Conservation (phyloP, 208 protist genomes). For the Trypanosoma vivax region DNA sequence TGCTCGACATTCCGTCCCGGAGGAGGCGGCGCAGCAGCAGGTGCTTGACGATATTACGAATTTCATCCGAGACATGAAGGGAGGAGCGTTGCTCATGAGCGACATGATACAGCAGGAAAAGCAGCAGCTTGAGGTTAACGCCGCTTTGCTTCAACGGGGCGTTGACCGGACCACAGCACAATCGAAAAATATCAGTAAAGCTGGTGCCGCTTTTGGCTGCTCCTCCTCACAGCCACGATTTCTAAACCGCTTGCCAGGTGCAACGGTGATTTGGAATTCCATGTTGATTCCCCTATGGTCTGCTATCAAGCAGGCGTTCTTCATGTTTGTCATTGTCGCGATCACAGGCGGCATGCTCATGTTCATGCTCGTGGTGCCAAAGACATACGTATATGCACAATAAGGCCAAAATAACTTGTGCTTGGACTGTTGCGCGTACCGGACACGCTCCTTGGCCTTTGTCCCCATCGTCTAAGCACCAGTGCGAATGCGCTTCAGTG, state of each 20-base stretch:
- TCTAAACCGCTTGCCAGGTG: constrained; percentile 33
- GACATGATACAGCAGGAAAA: constrained; percentile 51
- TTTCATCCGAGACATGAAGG: constrained; percentile 49
- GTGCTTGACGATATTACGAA: constrained; percentile 47
- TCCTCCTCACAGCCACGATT: constrained; percentile 16
- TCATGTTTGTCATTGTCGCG: constrained; percentile 32
- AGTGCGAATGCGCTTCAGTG: no score
- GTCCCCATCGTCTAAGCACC: not conserved
- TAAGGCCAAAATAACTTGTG: not conserved
- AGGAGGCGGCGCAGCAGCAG: constrained; percentile 22
- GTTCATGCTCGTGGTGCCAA: constrained; percentile 36
- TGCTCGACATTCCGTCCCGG: no score
- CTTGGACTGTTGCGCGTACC: not conserved
- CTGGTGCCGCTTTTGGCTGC: constrained; percentile 16
- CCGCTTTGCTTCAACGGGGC: constrained; percentile 36
- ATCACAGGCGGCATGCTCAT: constrained; percentile 28
- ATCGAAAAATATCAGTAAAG: constrained; percentile 21
- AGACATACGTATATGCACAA: constrained; percentile 20
- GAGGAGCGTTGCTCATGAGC: constrained; percentile 46
- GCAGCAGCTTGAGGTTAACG: constrained; percentile 25
- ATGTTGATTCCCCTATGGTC: constrained; percentile 54
- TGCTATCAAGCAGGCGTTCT: constrained; percentile 39
- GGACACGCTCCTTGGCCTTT: not conserved
- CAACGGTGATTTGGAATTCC: constrained; percentile 36
- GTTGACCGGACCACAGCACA: constrained; percentile 29